Conservation (phyloP, 2,329 filamentous ascomycete genomes). For the Diplodia sapinea region DNA sequence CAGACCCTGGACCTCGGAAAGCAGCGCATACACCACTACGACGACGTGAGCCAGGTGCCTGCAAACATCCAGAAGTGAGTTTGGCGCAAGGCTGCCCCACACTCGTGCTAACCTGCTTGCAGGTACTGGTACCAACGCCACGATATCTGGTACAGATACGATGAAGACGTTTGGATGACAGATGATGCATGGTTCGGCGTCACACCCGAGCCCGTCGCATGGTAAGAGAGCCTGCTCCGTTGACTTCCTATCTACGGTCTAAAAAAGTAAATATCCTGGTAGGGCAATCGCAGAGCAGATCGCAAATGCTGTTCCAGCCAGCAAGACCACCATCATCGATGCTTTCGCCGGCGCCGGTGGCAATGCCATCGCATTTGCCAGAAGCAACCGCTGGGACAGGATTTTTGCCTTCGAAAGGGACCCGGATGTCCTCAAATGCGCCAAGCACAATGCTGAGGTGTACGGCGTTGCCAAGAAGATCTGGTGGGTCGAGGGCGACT, state of each 20-base stretch:
- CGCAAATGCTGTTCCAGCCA: conserved; percentile 57
- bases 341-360: conserved; percentile 91
- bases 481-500: conserved; percentile 86
- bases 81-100: background rate
- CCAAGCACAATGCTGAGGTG: conserved; percentile 86
- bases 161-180: conserved; percentile 88
- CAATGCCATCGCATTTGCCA: conserved; percentile 93
- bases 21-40: conserved; percentile 64
- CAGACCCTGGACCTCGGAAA: conserved; percentile 46
- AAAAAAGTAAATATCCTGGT: background rate
- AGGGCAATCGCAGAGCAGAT: conserved; percentile 80
- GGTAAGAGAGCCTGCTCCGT: conserved; percentile 57
- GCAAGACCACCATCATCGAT: conserved; percentile 76
- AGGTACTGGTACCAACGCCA: conserved; percentile 93
- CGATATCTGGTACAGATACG: conserved; percentile 84
- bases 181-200: conserved; percentile 97
- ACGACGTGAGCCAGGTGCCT: conserved; percentile 71
- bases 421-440: conserved; percentile 79
- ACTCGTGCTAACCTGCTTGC: background rate
- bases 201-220: conserved; percentile 89
- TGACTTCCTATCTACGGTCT: background rate
- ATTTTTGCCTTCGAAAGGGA: conserved; percentile 91
- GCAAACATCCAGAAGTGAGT: conserved; percentile 82
- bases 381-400: conserved; percentile 76
- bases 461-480: conserved; percentile 82